Evolutionary conservation across 805 yeast genomes (phyloP).

Genomic region (Saturnispora quitensis): DNA sequence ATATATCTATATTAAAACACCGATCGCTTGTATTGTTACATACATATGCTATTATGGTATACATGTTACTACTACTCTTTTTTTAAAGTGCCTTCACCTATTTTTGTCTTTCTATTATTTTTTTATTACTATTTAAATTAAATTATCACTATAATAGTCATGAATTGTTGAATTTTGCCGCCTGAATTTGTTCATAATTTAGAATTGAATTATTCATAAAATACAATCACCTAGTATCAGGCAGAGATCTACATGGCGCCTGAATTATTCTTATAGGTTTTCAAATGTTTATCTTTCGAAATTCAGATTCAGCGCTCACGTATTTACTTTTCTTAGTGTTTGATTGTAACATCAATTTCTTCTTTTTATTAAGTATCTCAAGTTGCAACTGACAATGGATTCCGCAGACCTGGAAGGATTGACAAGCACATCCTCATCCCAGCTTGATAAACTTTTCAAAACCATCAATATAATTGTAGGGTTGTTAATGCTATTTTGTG

Average conservation of each 20-base stretch:
- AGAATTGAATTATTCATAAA: too few species aligned
- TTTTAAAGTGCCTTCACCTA: background rate
- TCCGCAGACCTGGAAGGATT: slow-evolving; percentile 35
- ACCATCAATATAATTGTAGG: slow-evolving; percentile 49
- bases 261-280: too few species aligned
- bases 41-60: background rate
- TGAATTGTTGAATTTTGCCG: too few species aligned
- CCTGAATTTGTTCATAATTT: too few species aligned
- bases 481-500: slow-evolving; percentile 38
- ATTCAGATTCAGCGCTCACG: background rate
- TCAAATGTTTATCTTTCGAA: too few species aligned
- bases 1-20: background rate
- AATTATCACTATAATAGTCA: too few species aligned
- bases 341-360: background rate
- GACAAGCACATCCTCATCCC: background rate
- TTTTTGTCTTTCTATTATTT: background rate
- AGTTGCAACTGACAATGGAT: slow-evolving; percentile 17
- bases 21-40: background rate
- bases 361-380: background rate
- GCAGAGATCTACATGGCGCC: too few species aligned
- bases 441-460: slow-evolving; percentile 32
- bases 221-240: too few species aligned
- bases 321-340: background rate
- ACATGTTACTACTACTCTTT: background rate
- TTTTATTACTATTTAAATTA: background rate